Percentiles rank a stretch among this genome's conserved stretches.
phyloP scores from a whole-genome alignment of 1,284 basidiomycete genomes.

The Puccinia polysora region DNA sequence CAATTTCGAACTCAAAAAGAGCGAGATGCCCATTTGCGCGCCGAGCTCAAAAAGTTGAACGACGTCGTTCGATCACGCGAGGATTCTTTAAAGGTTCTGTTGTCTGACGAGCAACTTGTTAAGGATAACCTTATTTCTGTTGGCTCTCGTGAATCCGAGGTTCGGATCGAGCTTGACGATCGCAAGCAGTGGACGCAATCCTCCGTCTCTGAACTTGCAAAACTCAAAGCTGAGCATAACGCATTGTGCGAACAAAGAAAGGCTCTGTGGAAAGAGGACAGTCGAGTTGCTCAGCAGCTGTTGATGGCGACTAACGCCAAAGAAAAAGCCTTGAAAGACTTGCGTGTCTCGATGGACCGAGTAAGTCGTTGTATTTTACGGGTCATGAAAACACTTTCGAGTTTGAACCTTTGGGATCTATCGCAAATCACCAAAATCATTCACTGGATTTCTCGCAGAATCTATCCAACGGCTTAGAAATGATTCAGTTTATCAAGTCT shows the following conservation, averaged over 20 bases:
- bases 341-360: slow-evolving; percentile 93
- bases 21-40: slow-evolving; percentile 70
- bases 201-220: not conserved
- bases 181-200: slow-evolving; percentile 32
- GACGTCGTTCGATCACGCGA: slow-evolving; percentile 25
- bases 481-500: slow-evolving; percentile 75
- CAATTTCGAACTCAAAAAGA: slow-evolving; percentile 78
- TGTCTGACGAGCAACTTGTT: slow-evolving; percentile 30
- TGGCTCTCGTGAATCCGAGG: slow-evolving; percentile 2
- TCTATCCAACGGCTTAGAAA: slow-evolving; percentile 76
- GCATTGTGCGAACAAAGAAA: slow-evolving; percentile 48
- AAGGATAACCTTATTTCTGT: not conserved
- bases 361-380: slow-evolving; percentile 56
- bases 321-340: slow-evolving; percentile 68
- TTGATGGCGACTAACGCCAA: slow-evolving; percentile 74
- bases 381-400: not conserved
- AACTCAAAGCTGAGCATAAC: slow-evolving; percentile 23
- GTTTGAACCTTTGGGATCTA: not conserved
- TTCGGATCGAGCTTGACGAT: slow-evolving; percentile 22
- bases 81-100: slow-evolving; percentile 26
- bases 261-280: slow-evolving; percentile 90
- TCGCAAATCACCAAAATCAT: not conserved
- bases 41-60: slow-evolving; percentile 66
- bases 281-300: slow-evolving; percentile 73
- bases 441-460: slow-evolving; percentile 69